Evolutionary conservation across 805 yeast genomes (phyloP).

Genomic region (Metschnikowia anglica): DNA sequence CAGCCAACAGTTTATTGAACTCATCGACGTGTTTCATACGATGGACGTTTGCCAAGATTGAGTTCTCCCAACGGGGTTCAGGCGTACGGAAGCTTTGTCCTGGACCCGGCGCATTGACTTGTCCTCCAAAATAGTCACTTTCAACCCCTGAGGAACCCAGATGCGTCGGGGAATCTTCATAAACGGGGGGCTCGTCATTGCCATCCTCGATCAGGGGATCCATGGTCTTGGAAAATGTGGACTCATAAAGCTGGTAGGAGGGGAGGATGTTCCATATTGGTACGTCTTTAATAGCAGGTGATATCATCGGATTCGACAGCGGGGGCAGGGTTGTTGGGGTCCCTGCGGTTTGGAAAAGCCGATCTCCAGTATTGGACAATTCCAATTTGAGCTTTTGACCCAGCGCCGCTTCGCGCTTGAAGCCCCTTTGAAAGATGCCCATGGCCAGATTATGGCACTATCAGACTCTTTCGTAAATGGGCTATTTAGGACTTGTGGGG

Average conservation of each 20-base stretch:
- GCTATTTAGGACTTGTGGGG: not conserved
- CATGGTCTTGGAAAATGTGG: conserved; percentile 37
- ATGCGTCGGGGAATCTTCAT: conserved; percentile 29
- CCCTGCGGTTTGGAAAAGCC: not conserved
- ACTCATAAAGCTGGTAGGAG: conserved; percentile 32
- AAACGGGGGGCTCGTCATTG: conserved; percentile 34
- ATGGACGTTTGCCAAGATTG: conserved; percentile 32
- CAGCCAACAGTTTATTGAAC: conserved; percentile 19
- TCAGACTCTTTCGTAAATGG: not conserved
- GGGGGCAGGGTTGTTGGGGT: not conserved
- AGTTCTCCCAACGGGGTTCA: conserved; percentile 32
- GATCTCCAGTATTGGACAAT: conserved; percentile 2
- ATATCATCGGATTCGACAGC: conserved; percentile 19
- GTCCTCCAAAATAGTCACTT: conserved; percentile 11
- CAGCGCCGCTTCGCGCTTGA: conserved; percentile 9
- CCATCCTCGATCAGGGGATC: conserved; percentile 31
- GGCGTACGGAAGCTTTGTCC: conserved; percentile 1
- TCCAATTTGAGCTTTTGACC: conserved; percentile 7
- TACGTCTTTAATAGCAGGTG: conserved; percentile 29
- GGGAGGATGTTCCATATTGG: conserved; percentile 35
- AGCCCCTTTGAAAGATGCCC: conserved; percentile 14
- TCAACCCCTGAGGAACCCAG: conserved; percentile 7
- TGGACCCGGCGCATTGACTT: not conserved
- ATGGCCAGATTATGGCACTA: conserved; percentile 7
- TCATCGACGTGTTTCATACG: conserved; percentile 24